These are phyloP conservation scores for Yamadazyma atlantica DNA, from an alignment of 1,139 yeast species.

Conservation along the genomic window DNA sequence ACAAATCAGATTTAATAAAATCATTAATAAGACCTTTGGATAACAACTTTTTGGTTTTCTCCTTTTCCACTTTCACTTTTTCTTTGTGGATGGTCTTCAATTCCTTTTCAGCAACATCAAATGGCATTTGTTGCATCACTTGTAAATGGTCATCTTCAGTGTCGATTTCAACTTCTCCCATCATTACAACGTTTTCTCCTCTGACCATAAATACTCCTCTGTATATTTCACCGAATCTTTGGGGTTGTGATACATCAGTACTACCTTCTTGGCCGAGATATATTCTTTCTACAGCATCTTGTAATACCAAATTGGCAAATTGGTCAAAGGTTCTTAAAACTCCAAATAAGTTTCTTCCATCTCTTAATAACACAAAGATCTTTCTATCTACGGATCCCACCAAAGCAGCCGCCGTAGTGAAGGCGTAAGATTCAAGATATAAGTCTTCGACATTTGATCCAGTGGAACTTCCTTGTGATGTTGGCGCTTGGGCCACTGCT, in stretches of 20 bases:
- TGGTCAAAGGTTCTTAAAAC: constrained; percentile 94
- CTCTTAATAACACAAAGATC: constrained; percentile 82
- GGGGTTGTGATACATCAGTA: constrained; percentile 29
- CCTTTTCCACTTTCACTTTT: constrained; percentile 44
- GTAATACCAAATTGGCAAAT: constrained; percentile 88
- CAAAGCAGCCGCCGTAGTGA: constrained; percentile 95
- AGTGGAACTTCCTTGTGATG: constrained; percentile 3
- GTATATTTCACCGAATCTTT: constrained; percentile 67
- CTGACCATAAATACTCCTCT: constrained; percentile 87
- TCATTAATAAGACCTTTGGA: constrained; percentile 58
- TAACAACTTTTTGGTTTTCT: constrained; percentile 48
- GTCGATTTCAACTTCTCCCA: constrained; percentile 93
- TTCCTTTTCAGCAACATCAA: constrained; percentile 55
- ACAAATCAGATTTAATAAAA: constrained; percentile 53
- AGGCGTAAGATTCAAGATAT: constrained; percentile 71
- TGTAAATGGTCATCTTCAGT: constrained; percentile 73
- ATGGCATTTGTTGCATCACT: constrained; percentile 56
- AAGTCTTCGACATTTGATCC: constrained; percentile 44
- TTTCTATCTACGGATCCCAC: constrained; percentile 92
- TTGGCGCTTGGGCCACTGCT: neutral
- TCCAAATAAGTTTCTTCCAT: constrained; percentile 87
- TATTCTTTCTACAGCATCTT: constrained; percentile 86
- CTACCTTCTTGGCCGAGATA: constrained; percentile 44
- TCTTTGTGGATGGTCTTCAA: constrained; percentile 38
- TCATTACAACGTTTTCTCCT: constrained; percentile 95